Percentiles rank a stretch among this genome's conserved stretches.
phyloP scores from a whole-genome alignment of 164 flowering plant genomes.

The Chimonanthus salicifolius region DNA sequence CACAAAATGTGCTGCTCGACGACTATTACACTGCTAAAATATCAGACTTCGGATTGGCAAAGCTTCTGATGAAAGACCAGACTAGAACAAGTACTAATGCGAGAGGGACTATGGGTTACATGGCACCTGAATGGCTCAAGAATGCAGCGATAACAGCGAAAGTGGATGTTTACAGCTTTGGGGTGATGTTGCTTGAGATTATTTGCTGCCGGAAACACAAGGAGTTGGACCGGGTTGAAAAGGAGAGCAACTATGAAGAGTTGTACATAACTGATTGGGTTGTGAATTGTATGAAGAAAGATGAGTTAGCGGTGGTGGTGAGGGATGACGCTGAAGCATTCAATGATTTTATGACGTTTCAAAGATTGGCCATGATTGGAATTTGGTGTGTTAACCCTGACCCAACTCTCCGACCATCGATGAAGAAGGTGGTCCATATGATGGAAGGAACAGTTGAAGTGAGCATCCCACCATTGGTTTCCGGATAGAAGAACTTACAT shows the following conservation, averaged over 20 bases:
- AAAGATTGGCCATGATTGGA: constrained; percentile 29
- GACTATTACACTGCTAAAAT: constrained; percentile 19
- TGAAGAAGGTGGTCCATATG: constrained; percentile 38
- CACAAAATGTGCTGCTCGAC: constrained; percentile 23
- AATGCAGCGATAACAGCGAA: constrained; percentile 15
- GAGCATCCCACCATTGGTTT: constrained; percentile 13
- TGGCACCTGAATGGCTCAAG: constrained; percentile 24
- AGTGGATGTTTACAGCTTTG: constrained; percentile 28
- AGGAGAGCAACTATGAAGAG: constrained; percentile 2
- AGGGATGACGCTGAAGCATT: constrained; percentile 12
- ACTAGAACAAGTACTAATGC: constrained; percentile 14
- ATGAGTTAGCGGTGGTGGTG: neutral
- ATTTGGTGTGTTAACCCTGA: constrained; percentile 44
- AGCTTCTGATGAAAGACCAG: constrained; percentile 18
- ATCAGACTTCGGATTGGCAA: constrained; percentile 32
- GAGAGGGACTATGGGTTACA: constrained; percentile 22
- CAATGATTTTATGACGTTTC: constrained; percentile 14
- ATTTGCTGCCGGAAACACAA: constrained; percentile 21
- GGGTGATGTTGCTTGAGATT: constrained; percentile 23
- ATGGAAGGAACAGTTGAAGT: constrained; percentile 34
- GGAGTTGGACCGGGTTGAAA: constrained; percentile 6
- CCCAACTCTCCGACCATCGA: constrained; percentile 32
- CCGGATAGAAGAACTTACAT: neutral
- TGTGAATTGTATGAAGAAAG: constrained; percentile 11
- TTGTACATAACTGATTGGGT: constrained; percentile 18